Percentiles rank a stretch among this genome's conserved stretches.
These are phyloP conservation scores for Fimicolochytrium jonesii DNA, from an alignment of 192 early-diverging fungal species.

Conservation along the genomic window DNA sequence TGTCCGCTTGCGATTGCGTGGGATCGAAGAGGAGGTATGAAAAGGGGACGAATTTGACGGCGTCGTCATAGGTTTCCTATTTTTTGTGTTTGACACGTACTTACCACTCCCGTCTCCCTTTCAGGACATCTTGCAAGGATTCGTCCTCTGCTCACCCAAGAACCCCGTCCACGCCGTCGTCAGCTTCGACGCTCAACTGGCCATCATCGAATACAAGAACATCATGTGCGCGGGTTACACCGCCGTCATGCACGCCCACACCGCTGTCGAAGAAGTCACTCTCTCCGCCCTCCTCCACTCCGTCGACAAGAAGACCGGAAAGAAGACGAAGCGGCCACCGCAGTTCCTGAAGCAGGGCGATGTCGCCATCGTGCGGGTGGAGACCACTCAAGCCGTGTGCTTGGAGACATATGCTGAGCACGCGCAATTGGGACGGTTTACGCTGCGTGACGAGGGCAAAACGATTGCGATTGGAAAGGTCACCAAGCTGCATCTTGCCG, in stretches of 20 bases:
- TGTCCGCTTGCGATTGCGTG: conserved; percentile 81
- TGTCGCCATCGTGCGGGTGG: conserved; percentile 80
- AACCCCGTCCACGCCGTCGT: conserved; percentile 75
- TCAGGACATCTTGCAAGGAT: conserved; percentile 77
- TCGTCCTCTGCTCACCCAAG: conserved; percentile 77
- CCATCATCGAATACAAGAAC: conserved; percentile 89
- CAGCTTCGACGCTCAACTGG: conserved; percentile 80
- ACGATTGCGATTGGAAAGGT: conserved; percentile 97
- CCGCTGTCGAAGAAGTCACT: conserved; percentile 82
- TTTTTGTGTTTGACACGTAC: not conserved
- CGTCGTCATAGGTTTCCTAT: not conserved
- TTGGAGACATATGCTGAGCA: conserved; percentile 83
- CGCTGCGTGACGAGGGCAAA: conserved; percentile 93
- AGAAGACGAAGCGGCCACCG: conserved; percentile 82
- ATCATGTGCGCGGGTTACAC: conserved; percentile 96
- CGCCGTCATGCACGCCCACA: conserved; percentile 89
- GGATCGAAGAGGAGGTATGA: conserved; percentile 86
- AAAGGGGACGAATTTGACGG: not conserved
- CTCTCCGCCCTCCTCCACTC: conserved; percentile 71
- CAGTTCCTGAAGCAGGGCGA: conserved; percentile 93
- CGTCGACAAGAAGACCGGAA: conserved; percentile 91
- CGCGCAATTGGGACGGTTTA: conserved; percentile 94
- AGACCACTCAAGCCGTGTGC: conserved; percentile 71
- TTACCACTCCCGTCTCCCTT: not conserved
- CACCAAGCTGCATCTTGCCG: conserved; percentile 65